phyloP scores from a whole-genome alignment of 139 green algal species.

The Diplosphaera chodatii region DNA sequence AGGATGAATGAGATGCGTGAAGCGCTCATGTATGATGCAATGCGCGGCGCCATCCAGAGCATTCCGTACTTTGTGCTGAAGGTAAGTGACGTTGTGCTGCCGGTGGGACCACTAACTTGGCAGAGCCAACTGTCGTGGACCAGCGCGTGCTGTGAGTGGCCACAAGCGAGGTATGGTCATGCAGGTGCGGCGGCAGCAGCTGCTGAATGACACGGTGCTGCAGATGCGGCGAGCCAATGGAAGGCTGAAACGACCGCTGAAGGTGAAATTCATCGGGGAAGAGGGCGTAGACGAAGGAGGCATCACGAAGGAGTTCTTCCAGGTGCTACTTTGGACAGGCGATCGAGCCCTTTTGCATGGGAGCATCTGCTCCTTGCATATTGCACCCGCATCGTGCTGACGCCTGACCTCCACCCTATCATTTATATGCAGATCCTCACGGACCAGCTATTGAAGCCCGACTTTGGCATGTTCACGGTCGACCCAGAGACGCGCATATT shows the following conservation, averaged over 20 bases:
- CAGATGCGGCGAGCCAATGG: slow-evolving; percentile 62
- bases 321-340: too few relatives aligned
- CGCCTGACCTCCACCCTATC: too few relatives aligned
- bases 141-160: too few relatives aligned
- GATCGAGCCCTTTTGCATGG: too few relatives aligned
- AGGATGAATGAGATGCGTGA: neutral
- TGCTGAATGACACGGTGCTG: slow-evolving; percentile 74
- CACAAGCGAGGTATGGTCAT: slow-evolving; percentile 4
- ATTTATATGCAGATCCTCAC: too few relatives aligned
- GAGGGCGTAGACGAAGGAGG: slow-evolving; percentile 36
- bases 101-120: too few relatives aligned
- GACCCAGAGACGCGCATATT: slow-evolving; percentile 36
- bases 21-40: neutral
- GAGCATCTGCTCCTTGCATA: too few relatives aligned
- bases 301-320: slow-evolving; percentile 73
- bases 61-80: slow-evolving; percentile 46
- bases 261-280: slow-evolving; percentile 78
- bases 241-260: slow-evolving; percentile 57
- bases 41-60: neutral
- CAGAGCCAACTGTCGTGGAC: too few relatives aligned
- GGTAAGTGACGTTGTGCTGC: too few relatives aligned
- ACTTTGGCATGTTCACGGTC: slow-evolving; percentile 84
- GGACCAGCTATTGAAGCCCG: slow-evolving; percentile 58
- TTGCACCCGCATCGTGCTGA: too few relatives aligned
- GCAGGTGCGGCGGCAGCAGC: slow-evolving; percentile 51